Evolutionary conservation across 2,329 filamentous ascomycete genomes (phyloP), one percentile per base, ranked within the genome.

Genomic region (Monosporascus cannonballus): DNA sequence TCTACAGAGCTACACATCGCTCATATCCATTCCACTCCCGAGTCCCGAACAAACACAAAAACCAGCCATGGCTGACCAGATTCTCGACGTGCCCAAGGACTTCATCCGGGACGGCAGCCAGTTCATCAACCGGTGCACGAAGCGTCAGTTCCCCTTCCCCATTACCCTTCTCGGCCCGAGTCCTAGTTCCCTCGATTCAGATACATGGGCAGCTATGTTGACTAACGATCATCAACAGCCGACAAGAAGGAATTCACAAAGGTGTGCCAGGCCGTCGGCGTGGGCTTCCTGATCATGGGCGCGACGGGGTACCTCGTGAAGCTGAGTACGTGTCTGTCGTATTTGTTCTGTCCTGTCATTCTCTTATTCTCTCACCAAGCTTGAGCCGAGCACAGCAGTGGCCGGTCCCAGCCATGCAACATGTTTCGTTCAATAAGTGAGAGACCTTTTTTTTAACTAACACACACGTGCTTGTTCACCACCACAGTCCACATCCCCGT

Each of bases 201-300:
- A 60, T 60, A 53, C 56, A 42, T 34, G 42, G 15, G 14, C 18
- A 46, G 45, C 8, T 48, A 27, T 48, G 52, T 63, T 57, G 65
- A 56, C 36, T 30, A 15, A 39, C 17, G 11, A 49, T 55, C 41
- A 45, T 47, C 48, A 34, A 55, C 62, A 77, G 75, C 76, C 52
- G 76, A 79, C 64, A 66, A 69, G 62, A 73, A 75, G 62, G 78
- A 82, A 65, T 81, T 81, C 68, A 69, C 79, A 61, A 79, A 79
- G 71, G 74, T 63, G 49, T 59, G 56, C 64, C 75, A 78, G 72
- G 84, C 84, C 56, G 84, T 87, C 56, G 85, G 84, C 54, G 78
- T 86, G 57, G 85, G 85, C 54, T 87, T 87, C 72, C 69, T 87
- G 57, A 79, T 87, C 70, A 87, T 86, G 84, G 84, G 84, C 57